phyloP scores from a whole-genome alignment of 2,329 filamentous ascomycete genomes.

The Talaromyces amestolkiae region DNA sequence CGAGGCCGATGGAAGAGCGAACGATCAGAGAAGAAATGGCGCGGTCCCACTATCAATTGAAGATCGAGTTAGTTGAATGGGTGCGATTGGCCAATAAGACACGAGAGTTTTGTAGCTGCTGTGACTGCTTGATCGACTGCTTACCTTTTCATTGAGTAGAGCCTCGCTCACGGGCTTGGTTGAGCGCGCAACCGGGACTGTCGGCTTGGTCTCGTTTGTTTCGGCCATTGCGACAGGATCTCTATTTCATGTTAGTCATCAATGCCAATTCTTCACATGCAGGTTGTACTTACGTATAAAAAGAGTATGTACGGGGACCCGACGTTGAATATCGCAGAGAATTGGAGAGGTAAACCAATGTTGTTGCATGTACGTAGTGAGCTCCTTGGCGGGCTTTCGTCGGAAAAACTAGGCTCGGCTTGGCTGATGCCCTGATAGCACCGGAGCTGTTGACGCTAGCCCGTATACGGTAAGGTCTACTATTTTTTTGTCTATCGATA shows the following conservation, averaged over 20 bases:
- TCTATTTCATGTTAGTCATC: not conserved
- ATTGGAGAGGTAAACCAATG: not conserved
- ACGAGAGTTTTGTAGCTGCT: no score
- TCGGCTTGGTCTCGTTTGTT: constrained; percentile 53
- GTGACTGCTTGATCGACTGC: not conserved
- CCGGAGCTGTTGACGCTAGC: not conserved
- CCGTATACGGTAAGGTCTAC: not conserved
- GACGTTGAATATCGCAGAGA: not conserved
- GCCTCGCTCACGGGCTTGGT: constrained; percentile 89
- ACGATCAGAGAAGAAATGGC: constrained; percentile 97
- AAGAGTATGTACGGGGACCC: constrained; percentile 3
- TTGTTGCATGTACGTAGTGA: constrained; percentile 6
- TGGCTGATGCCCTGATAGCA: not conserved
- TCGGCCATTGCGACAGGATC: constrained; percentile 54
- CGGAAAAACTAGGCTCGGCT: constrained; percentile 35
- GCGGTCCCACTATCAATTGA: constrained; percentile 77
- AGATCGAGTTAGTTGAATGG: constrained; percentile 10
- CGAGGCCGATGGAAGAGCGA: constrained; percentile 91
- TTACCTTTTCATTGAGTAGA: constrained; percentile 97
- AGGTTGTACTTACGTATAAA: not conserved
- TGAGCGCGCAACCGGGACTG: constrained; percentile 66
- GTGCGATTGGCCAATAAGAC: not conserved
- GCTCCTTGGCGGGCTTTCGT: constrained; percentile 26
- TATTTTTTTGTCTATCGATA: constrained; percentile 18
- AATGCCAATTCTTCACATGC: not conserved